phyloP scores from a whole-genome alignment of 2,329 filamentous ascomycete genomes.

The Rutstroemia sp. region DNA sequence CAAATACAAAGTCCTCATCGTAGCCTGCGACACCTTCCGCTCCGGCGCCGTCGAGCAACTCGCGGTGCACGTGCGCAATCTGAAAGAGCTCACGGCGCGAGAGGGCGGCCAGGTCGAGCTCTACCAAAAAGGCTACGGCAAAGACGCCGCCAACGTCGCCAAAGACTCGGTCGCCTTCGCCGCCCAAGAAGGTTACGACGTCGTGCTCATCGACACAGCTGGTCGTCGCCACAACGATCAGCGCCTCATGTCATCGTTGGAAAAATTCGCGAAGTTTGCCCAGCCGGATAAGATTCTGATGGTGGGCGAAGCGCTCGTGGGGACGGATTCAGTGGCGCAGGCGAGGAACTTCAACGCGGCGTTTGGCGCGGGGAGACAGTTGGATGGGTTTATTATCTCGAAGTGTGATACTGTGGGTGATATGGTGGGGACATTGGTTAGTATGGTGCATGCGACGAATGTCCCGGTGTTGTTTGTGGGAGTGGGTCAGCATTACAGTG shows the following conservation, averaged over 20 bases:
- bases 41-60: constrained; percentile 96
- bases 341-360: constrained; percentile 93
- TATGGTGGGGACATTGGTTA: constrained; percentile 83
- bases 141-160: constrained; percentile 91
- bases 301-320: constrained; percentile 85
- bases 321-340: constrained; percentile 91
- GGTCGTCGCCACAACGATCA: constrained; percentile 93
- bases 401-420: constrained; percentile 99
- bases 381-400: constrained; percentile 97
- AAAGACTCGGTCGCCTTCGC: constrained; percentile 87
- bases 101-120: constrained; percentile 83
- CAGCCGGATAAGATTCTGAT: constrained; percentile 98
- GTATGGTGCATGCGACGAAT: constrained; percentile 93
- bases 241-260: constrained; percentile 88
- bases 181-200: constrained; percentile 69
- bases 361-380: constrained; percentile 70
- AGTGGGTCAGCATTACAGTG: constrained; percentile 62
- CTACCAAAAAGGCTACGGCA: constrained; percentile 96
- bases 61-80: constrained; percentile 87
- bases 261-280: constrained; percentile 96
- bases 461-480: constrained; percentile 93
- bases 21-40: constrained; percentile 92
- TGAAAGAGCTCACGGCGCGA: constrained; percentile 78
- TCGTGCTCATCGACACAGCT: constrained; percentile 94
- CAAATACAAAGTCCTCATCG: constrained; percentile 90